These are phyloP conservation scores for Colletotrichum musicola DNA, from an alignment of 2,329 filamentous ascomycete genomes.

Conservation along the genomic window DNA sequence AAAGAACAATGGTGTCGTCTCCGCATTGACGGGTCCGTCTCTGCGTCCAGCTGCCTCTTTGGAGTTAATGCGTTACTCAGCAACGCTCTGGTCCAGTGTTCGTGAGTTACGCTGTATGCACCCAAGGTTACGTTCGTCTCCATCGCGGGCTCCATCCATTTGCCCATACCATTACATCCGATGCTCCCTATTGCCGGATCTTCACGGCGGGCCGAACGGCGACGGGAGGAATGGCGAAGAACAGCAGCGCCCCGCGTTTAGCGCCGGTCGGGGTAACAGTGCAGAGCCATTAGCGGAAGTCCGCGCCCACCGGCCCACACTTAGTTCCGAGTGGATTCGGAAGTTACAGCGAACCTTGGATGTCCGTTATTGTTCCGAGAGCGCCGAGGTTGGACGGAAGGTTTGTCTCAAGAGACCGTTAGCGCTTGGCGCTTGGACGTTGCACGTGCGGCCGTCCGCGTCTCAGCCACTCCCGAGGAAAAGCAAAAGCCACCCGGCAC, in stretches of 20 bases:
- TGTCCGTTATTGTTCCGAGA: too few relatives aligned
- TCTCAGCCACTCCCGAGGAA: too few relatives aligned
- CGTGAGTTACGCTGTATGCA: neutral
- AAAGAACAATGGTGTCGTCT: neutral
- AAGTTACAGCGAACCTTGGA: neutral
- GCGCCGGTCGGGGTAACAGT: neutral
- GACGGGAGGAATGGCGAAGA: too few relatives aligned
- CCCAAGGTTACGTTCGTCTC: neutral
- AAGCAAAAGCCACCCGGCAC: too few relatives aligned
- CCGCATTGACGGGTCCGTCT: slow-evolving; percentile 2
- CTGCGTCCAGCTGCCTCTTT: slow-evolving; percentile 12
- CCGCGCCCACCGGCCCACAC: neutral
- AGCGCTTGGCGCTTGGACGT: too few relatives aligned
- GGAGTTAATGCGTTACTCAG: slow-evolving; percentile 6
- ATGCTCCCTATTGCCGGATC: too few relatives aligned
- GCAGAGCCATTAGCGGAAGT: neutral
- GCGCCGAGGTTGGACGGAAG: too few relatives aligned
- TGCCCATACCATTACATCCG: too few relatives aligned
- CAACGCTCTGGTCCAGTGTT: neutral
- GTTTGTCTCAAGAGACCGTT: too few relatives aligned
- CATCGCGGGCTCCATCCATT: slow-evolving; percentile 1
- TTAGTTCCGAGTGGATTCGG: slow-evolving; percentile 20
- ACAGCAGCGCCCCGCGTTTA: neutral
- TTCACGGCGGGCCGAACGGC: too few relatives aligned
- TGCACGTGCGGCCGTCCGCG: too few relatives aligned